These are phyloP conservation scores for Botrytis fabae DNA, from an alignment of 2,329 filamentous ascomycete species.

Conservation along the genomic window DNA sequence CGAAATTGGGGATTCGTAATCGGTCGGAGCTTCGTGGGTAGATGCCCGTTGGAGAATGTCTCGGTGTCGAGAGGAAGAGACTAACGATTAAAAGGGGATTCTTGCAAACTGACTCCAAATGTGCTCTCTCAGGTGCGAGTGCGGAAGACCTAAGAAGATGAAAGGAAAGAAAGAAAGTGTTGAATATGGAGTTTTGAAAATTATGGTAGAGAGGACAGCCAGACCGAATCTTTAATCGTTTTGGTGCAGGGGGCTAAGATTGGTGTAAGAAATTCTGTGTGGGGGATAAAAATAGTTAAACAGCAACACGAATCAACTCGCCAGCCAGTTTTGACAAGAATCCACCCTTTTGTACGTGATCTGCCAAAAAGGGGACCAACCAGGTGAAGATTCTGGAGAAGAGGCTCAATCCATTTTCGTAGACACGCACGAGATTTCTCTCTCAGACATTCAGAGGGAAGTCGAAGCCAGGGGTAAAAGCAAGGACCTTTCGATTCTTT, in stretches of 20 bases:
- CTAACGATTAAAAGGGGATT: neutral
- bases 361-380: constrained; percentile 12
- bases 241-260: constrained; percentile 10
- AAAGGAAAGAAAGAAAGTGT: constrained; percentile 1
- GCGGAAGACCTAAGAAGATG: neutral
- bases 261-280: constrained; percentile 14
- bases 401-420: neutral
- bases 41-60: constrained; percentile 8
- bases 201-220: constrained; percentile 17
- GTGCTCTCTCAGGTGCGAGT: neutral
- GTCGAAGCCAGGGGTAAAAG: neutral
- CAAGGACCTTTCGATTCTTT: neutral
- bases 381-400: constrained; percentile 12
- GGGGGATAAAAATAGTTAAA: constrained; percentile 10
- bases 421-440: no score
- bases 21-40: constrained; percentile 12
- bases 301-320: neutral
- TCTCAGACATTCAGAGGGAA: neutral
- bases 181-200: neutral
- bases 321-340: neutral
- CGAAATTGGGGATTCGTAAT: constrained; percentile 1
- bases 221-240: constrained; percentile 15
- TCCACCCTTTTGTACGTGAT: constrained; percentile 9
- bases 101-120: neutral
- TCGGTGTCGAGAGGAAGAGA: neutral